A percentile compares a stretch with the other conserved stretches of the same genome.
phyloP scores from a whole-genome alignment of 164 flowering plant genomes.

The Magnolia sinica region DNA sequence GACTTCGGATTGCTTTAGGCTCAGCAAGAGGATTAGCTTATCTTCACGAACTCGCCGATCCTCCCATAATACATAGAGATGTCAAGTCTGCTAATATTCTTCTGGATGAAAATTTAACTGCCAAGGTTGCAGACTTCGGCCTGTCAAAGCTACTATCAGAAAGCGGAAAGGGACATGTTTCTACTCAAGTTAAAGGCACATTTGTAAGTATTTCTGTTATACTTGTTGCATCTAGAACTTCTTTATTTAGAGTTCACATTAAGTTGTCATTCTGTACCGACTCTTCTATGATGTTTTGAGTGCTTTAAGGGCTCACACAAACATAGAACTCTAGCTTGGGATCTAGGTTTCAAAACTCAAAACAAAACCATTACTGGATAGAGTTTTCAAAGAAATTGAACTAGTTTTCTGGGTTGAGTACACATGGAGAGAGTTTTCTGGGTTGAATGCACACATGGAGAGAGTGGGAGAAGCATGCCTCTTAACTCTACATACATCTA shows the following conservation, averaged over 20 bases:
- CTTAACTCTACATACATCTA: no score
- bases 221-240: neutral
- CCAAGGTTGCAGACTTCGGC: conserved; percentile 47
- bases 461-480: no score
- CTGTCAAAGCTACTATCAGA: conserved; percentile 33
- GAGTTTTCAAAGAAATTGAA: no score
- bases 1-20: conserved; percentile 36
- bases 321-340: no score
- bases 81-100: conserved; percentile 41
- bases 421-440: no score
- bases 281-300: no score
- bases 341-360: no score
- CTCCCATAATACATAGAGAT: conserved; percentile 46
- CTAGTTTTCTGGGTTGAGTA: no score
- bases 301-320: no score
- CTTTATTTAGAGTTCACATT: neutral
- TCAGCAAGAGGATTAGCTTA: conserved; percentile 42
- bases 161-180: conserved; percentile 23
- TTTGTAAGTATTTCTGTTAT: conserved; percentile 21
- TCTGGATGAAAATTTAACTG: conserved; percentile 34
- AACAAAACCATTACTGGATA: no score
- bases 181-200: conserved; percentile 48
- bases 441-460: no score
- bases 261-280: neutral
- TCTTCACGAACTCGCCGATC: conserved; percentile 41